Base-by-base conservation (phyloP, 2,329 filamentous ascomycete genomes). In the Penicillium sp. region DNA sequence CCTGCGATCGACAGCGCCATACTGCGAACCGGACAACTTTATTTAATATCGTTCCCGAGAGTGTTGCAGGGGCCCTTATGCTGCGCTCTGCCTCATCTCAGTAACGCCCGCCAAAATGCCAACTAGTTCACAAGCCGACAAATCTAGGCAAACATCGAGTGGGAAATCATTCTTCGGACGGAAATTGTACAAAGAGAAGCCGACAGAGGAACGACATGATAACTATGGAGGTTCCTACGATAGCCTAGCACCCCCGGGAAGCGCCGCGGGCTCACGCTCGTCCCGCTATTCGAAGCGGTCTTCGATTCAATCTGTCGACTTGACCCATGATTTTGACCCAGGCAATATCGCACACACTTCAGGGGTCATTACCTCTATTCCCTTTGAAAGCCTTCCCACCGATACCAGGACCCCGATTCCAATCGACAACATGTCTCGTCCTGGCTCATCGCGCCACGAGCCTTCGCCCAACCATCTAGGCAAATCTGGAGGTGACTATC, bases 101-200 rank as follows among this genome's bases (percentile, higher is more conserved):
- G 57, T 57, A 60, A 66, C 57, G 57, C 57, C 56, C 61, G 62
- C 60, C 64, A 69, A 68, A 56, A 78, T 77, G 75, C 73, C 75
- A 58, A 65, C 73, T 48, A 69, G 68, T 81, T 81, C 81, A 75
- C 65, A 82, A 62, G 77, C 80, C 75, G 84, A 87, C 75, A 88
- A 90, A 74, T 78, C 84, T 63, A 83, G 87, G 71, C 86, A 91
- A 76, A 88, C 86, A 57, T 89, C 87, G 64, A 84, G 83, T 66
- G 79, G 82, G 66, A 85, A 84, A 67, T 88, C 85, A 55, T 88
- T 96, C 76, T 96, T 96, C 75, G 89, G 88, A 63, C 82, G 89
- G 65, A 86, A 78, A 53, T 66, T 76, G 62, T 75, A 84, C 72
- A 93, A 88, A 74, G 85, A 94, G 71, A 87, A 83, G 70, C 77